Evolutionary conservation across 2,329 filamentous ascomycete species (phyloP).

Genomic region (Botrytis fabae): DNA sequence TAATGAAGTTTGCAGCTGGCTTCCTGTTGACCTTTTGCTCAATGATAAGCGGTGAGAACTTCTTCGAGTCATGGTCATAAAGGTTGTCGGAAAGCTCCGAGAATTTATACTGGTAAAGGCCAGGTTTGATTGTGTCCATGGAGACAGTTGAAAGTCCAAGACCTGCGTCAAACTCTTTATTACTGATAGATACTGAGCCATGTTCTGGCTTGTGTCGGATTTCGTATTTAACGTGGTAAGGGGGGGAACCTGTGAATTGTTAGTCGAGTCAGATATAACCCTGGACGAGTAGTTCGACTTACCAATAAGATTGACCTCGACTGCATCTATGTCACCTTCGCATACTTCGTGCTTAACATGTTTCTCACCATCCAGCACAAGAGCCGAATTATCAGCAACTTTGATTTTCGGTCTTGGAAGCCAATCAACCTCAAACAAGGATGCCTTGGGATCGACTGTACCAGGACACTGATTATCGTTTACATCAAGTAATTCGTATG

Average conservation of each 20-base stretch:
- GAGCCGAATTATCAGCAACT: slow-evolving; percentile 63
- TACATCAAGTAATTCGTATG: slow-evolving; percentile 78
- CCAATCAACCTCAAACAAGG: slow-evolving; percentile 80
- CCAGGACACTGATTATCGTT: slow-evolving; percentile 81
- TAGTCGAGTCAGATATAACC: not conserved
- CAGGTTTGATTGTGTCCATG: slow-evolving; percentile 82
- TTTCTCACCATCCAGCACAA: slow-evolving; percentile 53
- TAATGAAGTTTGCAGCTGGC: slow-evolving; percentile 77
- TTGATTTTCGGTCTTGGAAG: slow-evolving; percentile 75
- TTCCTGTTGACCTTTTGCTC: slow-evolving; percentile 83
- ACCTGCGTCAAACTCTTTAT: slow-evolving; percentile 74
- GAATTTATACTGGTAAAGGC: slow-evolving; percentile 84
- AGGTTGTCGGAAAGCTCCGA: slow-evolving; percentile 78
- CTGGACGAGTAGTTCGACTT: slow-evolving; percentile 40
- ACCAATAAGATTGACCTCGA: slow-evolving; percentile 80
- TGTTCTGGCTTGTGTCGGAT: slow-evolving; percentile 69
- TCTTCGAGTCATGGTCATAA: slow-evolving; percentile 71
- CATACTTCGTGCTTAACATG: slow-evolving; percentile 82
- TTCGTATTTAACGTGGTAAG: slow-evolving; percentile 81
- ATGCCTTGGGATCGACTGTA: slow-evolving; percentile 70
- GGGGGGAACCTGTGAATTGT: slow-evolving; percentile 63
- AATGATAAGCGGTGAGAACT: slow-evolving; percentile 66
- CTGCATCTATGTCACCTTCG: slow-evolving; percentile 88
- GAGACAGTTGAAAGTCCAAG: slow-evolving; percentile 74
- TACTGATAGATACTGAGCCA: slow-evolving; percentile 63